These are phyloP conservation scores for Pyricularia grisea DNA, from an alignment of 2,329 filamentous ascomycete genomes.

Conservation along the genomic window DNA sequence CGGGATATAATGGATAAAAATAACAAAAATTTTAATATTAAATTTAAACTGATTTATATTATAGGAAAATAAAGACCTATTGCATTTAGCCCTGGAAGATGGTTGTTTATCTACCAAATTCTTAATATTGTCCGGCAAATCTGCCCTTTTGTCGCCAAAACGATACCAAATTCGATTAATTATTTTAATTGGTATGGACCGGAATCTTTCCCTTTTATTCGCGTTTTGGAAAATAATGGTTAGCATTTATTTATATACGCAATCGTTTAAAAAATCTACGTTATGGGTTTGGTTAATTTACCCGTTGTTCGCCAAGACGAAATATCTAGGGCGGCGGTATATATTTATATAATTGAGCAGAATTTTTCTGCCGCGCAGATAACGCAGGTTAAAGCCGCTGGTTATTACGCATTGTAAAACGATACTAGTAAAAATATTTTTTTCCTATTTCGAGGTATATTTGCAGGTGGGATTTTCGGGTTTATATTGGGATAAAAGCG, in stretches of 20 bases:
- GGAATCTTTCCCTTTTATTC: conserved; percentile 35
- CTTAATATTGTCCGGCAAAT: conserved; percentile 18
- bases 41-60: conserved; percentile 55
- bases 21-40: conserved; percentile 51
- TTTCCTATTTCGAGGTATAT: conserved; percentile 42
- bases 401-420: conserved; percentile 24
- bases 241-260: conserved; percentile 15
- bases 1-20: conserved; percentile 56
- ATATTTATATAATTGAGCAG: conserved; percentile 31
- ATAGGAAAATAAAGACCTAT: conserved; percentile 41
- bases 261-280: conserved; percentile 31
- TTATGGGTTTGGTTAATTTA: conserved; percentile 20
- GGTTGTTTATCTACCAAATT: conserved; percentile 44
- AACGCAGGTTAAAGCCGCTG: conserved; percentile 21
- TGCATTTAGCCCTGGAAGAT: conserved; percentile 44
- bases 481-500: conserved; percentile 47
- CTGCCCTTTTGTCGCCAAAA: conserved; percentile 20
- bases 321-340: too few relatives aligned
- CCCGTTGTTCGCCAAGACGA: too few relatives aligned
- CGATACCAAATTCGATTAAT: conserved; percentile 28
- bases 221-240: conserved; percentile 31
- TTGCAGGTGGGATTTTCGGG: conserved; percentile 42
- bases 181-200: conserved; percentile 14
- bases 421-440: conserved; percentile 23
- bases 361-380: conserved; percentile 21